Evolutionary conservation across 805 yeast species (phyloP).

Genomic region (Kazachstania taianensis): DNA sequence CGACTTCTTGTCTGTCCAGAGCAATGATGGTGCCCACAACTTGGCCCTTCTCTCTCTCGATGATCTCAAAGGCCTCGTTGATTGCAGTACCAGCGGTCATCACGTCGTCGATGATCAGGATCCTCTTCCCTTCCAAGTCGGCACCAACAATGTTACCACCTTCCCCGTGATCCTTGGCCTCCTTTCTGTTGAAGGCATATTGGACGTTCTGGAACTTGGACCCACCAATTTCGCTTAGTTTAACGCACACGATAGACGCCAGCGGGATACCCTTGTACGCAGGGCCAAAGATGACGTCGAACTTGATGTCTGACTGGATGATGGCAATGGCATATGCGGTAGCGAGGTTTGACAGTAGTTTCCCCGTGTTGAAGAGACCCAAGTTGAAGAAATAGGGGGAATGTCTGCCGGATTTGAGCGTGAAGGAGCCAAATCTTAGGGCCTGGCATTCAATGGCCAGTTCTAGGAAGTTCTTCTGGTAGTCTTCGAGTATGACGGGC

Average conservation of each 20-base stretch:
- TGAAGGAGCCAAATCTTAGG: conserved; percentile 77
- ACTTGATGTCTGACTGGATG: conserved; percentile 67
- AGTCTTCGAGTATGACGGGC: conserved; percentile 30
- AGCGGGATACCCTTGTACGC: conserved; percentile 97
- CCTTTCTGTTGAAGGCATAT: conserved; percentile 94
- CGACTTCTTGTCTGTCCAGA: conserved; percentile 90
- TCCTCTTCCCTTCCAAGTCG: conserved; percentile 54
- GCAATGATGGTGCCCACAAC: conserved; percentile 85
- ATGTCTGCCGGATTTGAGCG: conserved; percentile 80
- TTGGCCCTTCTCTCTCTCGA: conserved; percentile 54
- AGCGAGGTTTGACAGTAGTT: conserved; percentile 68
- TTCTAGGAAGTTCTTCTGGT: conserved; percentile 62
- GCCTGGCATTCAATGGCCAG: conserved; percentile 76
- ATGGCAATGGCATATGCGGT: conserved; percentile 84
- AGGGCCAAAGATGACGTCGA: conserved; percentile 91
- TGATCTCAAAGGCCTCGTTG: conserved; percentile 82
- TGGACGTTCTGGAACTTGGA: conserved; percentile 61
- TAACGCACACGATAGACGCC: conserved; percentile 87
- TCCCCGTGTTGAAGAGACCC: conserved; percentile 82
- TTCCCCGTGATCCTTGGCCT: conserved; percentile 95
- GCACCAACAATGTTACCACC: conserved; percentile 94
- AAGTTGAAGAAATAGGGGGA: conserved; percentile 96
- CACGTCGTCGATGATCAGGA: conserved; percentile 89
- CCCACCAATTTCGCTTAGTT: conserved; percentile 85
- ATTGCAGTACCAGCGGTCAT: conserved; percentile 99